phyloP scores from a whole-genome alignment of 2,329 filamentous ascomycete species.

The Xylariaceae sp. region DNA sequence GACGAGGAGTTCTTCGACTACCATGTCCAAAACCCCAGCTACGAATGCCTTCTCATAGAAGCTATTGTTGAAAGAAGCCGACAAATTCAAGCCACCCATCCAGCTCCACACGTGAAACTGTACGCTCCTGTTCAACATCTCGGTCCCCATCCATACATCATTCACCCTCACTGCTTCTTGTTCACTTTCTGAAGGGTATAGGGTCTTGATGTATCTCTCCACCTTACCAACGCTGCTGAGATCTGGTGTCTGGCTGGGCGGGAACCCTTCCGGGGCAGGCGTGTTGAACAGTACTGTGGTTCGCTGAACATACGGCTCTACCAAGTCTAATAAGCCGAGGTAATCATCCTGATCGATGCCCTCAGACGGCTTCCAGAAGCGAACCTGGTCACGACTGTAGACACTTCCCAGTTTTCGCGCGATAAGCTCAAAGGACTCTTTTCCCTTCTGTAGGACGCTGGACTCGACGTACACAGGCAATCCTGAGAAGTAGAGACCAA shows the following conservation, averaged over 20 bases:
- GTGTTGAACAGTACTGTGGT: slow-evolving; percentile 10
- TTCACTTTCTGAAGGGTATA: slow-evolving; percentile 2
- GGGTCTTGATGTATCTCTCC: slow-evolving; percentile 10
- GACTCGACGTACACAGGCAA: slow-evolving; percentile 18
- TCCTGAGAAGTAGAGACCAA: slow-evolving; percentile 18
- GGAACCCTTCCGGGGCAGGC: slow-evolving; percentile 7
- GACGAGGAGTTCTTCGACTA: slow-evolving; percentile 4
- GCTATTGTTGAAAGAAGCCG: slow-evolving; percentile 6
- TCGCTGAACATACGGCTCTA: slow-evolving; percentile 8
- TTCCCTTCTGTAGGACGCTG: background rate
- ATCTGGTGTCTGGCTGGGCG: slow-evolving; percentile 16
- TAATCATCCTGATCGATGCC: slow-evolving; percentile 16
- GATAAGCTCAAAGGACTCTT: slow-evolving; percentile 14
- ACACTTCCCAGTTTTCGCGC: slow-evolving; percentile 13
- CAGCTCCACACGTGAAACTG: slow-evolving; percentile 21
- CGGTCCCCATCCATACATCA: slow-evolving; percentile 18
- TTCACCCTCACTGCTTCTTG: slow-evolving; percentile 1
- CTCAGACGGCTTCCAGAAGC: slow-evolving; percentile 18
- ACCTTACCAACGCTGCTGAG: slow-evolving; percentile 20
- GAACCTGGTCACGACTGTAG: slow-evolving; percentile 21
- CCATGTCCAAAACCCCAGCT: slow-evolving; percentile 1
- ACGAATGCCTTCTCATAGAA: slow-evolving; percentile 11
- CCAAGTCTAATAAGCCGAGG: slow-evolving; percentile 10
- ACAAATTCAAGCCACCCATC: slow-evolving; percentile 12
- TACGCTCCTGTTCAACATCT: slow-evolving; percentile 14